A percentile compares a stretch with the other conserved stretches of the same genome.
phyloP scores from a whole-genome alignment of 306 rosid species.

The Abrus precatorius region DNA sequence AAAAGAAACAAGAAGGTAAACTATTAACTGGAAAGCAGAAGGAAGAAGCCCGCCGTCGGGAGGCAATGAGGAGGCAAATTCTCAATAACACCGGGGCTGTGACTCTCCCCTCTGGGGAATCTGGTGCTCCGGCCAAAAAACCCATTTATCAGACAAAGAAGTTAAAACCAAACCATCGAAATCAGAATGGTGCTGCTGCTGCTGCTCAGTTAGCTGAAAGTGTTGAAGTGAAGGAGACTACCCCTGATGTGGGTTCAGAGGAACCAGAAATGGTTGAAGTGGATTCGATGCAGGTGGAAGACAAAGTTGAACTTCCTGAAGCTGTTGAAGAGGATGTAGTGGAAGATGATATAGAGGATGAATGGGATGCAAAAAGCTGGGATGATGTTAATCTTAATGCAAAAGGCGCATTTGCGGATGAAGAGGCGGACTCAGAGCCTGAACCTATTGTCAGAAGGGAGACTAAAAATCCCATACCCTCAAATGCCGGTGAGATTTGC shows the following conservation, averaged over 20 bases:
- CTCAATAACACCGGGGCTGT: slow-evolving; percentile 65
- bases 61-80: slow-evolving; percentile 87
- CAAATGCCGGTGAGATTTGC: slow-evolving; percentile 60
- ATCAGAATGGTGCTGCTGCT: slow-evolving; percentile 61
- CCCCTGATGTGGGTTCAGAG: slow-evolving; percentile 50
- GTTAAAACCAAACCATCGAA: slow-evolving; percentile 60
- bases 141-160: slow-evolving; percentile 88
- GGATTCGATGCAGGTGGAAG: slow-evolving; percentile 60
- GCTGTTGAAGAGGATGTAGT: slow-evolving; percentile 63
- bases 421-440: slow-evolving; percentile 84
- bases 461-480: slow-evolving; percentile 53
- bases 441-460: slow-evolving; percentile 60
- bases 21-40: slow-evolving; percentile 78
- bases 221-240: slow-evolving; percentile 63
- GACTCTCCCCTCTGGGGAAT: slow-evolving; percentile 62
- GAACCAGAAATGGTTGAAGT: slow-evolving; percentile 73
- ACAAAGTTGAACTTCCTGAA: slow-evolving; percentile 66
- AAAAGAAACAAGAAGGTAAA: slow-evolving; percentile 81
- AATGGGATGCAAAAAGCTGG: slow-evolving; percentile 99
- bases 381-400: slow-evolving; percentile 81
- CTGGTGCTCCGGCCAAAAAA: slow-evolving; percentile 68
- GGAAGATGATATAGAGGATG: slow-evolving; percentile 84
- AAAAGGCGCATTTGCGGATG: slow-evolving; percentile 82
- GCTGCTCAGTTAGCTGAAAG: slow-evolving; percentile 62
- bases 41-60: slow-evolving; percentile 80